A percentile compares a stretch with the other conserved stretches of the same genome.
Evolutionary conservation across 106 monocot genomes (phyloP).

Genomic region (Phalaenopsis aphrodite): DNA sequence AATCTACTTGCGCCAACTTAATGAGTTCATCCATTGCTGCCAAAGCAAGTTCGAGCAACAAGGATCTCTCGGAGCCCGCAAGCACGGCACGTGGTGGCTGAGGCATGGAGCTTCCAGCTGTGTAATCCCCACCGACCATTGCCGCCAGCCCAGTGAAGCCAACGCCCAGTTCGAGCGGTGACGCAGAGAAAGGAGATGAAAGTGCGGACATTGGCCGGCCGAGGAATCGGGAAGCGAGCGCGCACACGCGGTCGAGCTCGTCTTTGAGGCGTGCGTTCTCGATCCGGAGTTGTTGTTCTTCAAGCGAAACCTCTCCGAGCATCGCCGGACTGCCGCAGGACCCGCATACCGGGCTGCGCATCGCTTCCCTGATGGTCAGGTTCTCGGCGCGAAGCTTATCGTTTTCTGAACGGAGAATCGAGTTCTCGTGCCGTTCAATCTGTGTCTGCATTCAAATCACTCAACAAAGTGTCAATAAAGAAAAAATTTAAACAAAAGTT

Average conservation of each 20-base stretch:
- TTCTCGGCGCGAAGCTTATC: slow-evolving; percentile 79
- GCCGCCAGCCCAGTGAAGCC: neutral
- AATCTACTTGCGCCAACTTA: slow-evolving; percentile 50
- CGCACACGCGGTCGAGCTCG: slow-evolving; percentile 70
- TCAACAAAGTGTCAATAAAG: neutral
- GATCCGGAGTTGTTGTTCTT: slow-evolving; percentile 68
- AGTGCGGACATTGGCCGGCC: slow-evolving; percentile 30
- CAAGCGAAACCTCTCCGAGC: slow-evolving; percentile 55
- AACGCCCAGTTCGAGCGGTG: slow-evolving; percentile 36
- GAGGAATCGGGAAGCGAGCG: slow-evolving; percentile 56
- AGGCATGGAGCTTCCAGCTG: neutral
- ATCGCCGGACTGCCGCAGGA: slow-evolving; percentile 68
- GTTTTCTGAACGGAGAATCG: slow-evolving; percentile 72
- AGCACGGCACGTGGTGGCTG: neutral
- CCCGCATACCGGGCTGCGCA: slow-evolving; percentile 66
- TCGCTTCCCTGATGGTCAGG: slow-evolving; percentile 54
- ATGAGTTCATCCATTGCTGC: slow-evolving; percentile 58
- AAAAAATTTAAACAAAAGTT: neutral
- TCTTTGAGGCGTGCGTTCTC: slow-evolving; percentile 89
- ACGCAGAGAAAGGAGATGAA: slow-evolving; percentile 2
- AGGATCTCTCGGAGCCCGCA: slow-evolving; percentile 23
- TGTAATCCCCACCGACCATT: neutral
- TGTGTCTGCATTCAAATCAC: slow-evolving; percentile 2
- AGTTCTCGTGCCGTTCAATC: slow-evolving; percentile 36
- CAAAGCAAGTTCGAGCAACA: slow-evolving; percentile 53